These are phyloP conservation scores for Meyerozyma athensensis DNA, from an alignment of 1,139 yeast genomes.

Conservation along the genomic window DNA sequence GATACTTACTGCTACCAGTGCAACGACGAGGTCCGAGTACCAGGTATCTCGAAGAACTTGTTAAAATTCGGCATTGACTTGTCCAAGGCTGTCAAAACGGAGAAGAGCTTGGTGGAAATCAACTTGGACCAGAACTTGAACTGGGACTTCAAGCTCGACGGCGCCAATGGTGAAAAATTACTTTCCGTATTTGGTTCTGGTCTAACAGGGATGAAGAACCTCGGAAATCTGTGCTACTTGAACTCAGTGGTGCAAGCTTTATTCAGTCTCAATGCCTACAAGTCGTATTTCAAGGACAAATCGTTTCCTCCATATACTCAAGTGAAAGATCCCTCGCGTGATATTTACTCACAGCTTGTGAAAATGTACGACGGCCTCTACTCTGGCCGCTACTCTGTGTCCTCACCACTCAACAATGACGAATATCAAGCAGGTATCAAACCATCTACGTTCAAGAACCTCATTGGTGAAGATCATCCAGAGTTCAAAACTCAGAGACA, in stretches of 20 bases:
- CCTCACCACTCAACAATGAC: slow-evolving; percentile 40
- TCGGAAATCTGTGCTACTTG: slow-evolving; percentile 91
- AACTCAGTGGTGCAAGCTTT: slow-evolving; percentile 77
- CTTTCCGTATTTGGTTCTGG: slow-evolving; percentile 64
- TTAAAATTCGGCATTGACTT: slow-evolving; percentile 67
- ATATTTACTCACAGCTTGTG: slow-evolving; percentile 64
- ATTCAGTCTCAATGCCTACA: slow-evolving; percentile 34
- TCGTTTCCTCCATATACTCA: slow-evolving; percentile 25
- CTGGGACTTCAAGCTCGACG: slow-evolving; percentile 87
- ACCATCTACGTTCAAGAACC: slow-evolving; percentile 69
- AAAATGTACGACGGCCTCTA: slow-evolving; percentile 77
- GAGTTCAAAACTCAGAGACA: slow-evolving; percentile 87
- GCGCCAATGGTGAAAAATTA: slow-evolving; percentile 63
- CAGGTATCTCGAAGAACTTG: slow-evolving; percentile 48
- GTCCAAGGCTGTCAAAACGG: slow-evolving; percentile 55
- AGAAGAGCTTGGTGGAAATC: slow-evolving; percentile 79
- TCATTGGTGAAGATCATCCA: slow-evolving; percentile 71
- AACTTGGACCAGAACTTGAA: slow-evolving; percentile 89
- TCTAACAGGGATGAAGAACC: slow-evolving; percentile 75
- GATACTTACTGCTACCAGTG: slow-evolving; percentile 88
- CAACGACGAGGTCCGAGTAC: slow-evolving; percentile 83
- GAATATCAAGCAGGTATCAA: slow-evolving; percentile 72
- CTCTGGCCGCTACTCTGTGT: slow-evolving; percentile 69
- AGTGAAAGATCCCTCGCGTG: slow-evolving; percentile 51
- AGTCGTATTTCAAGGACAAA: slow-evolving; percentile 26